Base-by-base conservation (phyloP, 768 basidiomycete genomes). In the Amanita fuliginea region DNA sequence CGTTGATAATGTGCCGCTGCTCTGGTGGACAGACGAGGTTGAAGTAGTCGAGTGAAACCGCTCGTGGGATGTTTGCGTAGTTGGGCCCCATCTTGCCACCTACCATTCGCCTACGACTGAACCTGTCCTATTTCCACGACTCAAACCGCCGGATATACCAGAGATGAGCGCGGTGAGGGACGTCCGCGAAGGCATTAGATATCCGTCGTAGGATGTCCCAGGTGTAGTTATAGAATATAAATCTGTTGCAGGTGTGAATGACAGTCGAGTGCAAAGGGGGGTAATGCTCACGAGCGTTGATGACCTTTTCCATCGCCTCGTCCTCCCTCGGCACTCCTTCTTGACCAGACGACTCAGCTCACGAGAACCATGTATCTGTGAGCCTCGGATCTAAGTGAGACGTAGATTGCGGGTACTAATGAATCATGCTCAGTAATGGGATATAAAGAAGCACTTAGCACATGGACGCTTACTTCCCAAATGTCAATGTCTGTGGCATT, bases 11-110 rank as follows among this genome's bases (percentile, higher is more conserved):
- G 30, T 48, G 26, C 6, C 49, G 53, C 13, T 49, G 41, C 5
- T 26, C 26, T 26, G 45, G 44, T n/a, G 52, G 52, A 35, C 52
- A 53, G 33, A 53, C 33, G 35, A 42, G 18, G 11, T 53, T 42
- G 32, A 47, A 53, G 26, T 53, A 53, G 35, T 49, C 47, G 6
- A 42, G 32, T 14, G 52, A 53, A 13, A 53, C 47, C n/a, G 52
- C 46, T 13, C 50, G 45, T 3, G 50, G 55, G 9, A 43, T 34
- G 40, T 49, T 41, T 6, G 9, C 21, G 16, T 51, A 40, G 1
- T 43, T 18, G 10, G 40, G 40, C 6, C 19, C 33, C 46, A 40
- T 16, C n/a, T 36, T 19, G 16, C 49, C 50, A 2, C 55, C 53
- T 28, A 46, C 50, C 22, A 49, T 53, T 8, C 50, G 48, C 48